phyloP scores from a whole-genome alignment of 2,329 filamentous ascomycete species.

The Chaetothyriales sp. region DNA sequence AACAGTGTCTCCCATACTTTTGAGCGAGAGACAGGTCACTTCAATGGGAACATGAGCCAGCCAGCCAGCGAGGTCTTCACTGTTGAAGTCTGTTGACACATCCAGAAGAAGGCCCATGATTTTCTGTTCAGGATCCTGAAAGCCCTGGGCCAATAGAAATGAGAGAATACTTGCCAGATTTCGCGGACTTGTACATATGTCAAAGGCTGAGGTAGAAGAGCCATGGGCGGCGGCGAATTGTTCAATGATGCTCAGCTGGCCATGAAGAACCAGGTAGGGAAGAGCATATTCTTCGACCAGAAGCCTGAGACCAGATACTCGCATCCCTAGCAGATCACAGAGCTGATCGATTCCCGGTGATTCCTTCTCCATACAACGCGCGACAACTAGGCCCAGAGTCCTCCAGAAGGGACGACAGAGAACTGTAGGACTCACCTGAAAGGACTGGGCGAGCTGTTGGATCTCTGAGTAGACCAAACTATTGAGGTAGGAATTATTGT shows the following conservation, averaged over 20 bases:
- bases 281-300: slow-evolving; percentile 67
- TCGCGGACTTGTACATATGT: slow-evolving; percentile 42
- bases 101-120: slow-evolving; percentile 54
- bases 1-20: slow-evolving; percentile 56
- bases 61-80: slow-evolving; percentile 50
- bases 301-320: slow-evolving; percentile 56
- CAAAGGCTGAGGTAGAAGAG: slow-evolving; percentile 39
- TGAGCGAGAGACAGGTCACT: slow-evolving; percentile 68
- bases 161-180: slow-evolving; percentile 46
- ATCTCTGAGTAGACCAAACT: slow-evolving; percentile 71
- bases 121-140: slow-evolving; percentile 50
- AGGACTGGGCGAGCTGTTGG: slow-evolving; percentile 49
- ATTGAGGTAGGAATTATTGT: slow-evolving; percentile 63
- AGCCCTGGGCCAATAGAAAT: slow-evolving; percentile 42
- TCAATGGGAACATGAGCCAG: slow-evolving; percentile 60
- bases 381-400: slow-evolving; percentile 63
- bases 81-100: slow-evolving; percentile 55
- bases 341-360: slow-evolving; percentile 72
- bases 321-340: slow-evolving; percentile 60
- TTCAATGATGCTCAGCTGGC: slow-evolving; percentile 61
- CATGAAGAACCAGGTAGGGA: slow-evolving; percentile 69
- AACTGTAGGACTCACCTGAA: slow-evolving; percentile 46
- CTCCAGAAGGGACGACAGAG: slow-evolving; percentile 82
- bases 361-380: slow-evolving; percentile 63
- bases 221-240: slow-evolving; percentile 60